A percentile compares a stretch with the other conserved stretches of the same genome.
These are phyloP conservation scores for Aspergillus haitiensis DNA, from an alignment of 495 filamentous ascomycete genomes.

Conservation along the genomic window DNA sequence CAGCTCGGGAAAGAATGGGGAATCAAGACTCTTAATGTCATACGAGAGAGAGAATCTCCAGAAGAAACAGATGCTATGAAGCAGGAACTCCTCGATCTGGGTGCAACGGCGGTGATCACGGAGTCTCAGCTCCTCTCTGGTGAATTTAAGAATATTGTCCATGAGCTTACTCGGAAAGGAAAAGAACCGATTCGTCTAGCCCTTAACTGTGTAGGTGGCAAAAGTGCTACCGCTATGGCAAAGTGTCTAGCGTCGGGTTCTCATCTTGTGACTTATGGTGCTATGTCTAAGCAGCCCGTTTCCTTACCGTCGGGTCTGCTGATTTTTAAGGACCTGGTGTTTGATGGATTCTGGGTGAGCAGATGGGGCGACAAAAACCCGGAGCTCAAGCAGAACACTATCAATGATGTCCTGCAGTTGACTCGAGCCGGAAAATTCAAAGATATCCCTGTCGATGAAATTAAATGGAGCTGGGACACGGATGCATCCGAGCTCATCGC, in stretches of 20 bases:
- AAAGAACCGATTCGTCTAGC: constrained; percentile 70
- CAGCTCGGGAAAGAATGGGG: constrained; percentile 85
- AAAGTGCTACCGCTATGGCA: constrained; percentile 70
- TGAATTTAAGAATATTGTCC: constrained; percentile 61
- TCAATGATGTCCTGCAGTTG: constrained; percentile 76
- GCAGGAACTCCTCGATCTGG: constrained; percentile 65
- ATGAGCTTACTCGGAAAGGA: constrained; percentile 67
- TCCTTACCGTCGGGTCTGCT: constrained; percentile 72
- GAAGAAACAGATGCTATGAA: constrained; percentile 67
- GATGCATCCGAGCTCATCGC: constrained; percentile 59
- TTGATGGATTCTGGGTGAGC: constrained; percentile 93
- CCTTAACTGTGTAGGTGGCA: constrained; percentile 94
- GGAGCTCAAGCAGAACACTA: constrained; percentile 70
- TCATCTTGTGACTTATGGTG: constrained; percentile 90
- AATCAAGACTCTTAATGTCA: constrained; percentile 79
- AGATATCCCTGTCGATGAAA: constrained; percentile 75
- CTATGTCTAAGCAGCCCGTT: constrained; percentile 85
- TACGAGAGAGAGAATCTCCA: constrained; percentile 63
- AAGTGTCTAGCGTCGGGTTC: constrained; percentile 63
- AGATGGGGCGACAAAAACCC: constrained; percentile 80
- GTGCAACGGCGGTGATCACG: constrained; percentile 78
- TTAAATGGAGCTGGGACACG: constrained; percentile 79
- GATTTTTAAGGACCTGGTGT: constrained; percentile 86
- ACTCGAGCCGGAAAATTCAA: constrained; percentile 73
- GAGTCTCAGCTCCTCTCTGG: constrained; percentile 71